phyloP scores from a whole-genome alignment of 1,139 yeast genomes.

The Suhomyces taliae region DNA sequence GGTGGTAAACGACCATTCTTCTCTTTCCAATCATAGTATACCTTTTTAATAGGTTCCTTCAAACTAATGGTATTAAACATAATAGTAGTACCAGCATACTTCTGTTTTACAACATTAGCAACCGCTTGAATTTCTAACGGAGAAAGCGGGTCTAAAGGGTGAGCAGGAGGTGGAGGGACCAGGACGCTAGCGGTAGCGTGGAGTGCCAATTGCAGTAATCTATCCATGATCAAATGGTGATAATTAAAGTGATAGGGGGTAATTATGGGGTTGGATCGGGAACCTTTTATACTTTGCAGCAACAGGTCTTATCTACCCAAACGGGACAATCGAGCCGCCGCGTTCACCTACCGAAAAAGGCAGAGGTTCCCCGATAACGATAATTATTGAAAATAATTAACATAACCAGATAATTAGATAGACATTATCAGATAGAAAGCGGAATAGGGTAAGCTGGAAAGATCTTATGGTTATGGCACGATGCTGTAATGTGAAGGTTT shows the following conservation, averaged over 20 bases:
- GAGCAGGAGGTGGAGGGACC: constrained; percentile 56
- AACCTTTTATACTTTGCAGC: constrained; percentile 5
- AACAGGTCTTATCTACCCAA: constrained; percentile 11
- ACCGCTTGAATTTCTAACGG: constrained; percentile 54
- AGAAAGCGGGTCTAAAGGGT: constrained; percentile 73
- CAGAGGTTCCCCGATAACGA: not conserved
- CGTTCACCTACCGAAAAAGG: constrained; percentile 3
- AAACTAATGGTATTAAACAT: constrained; percentile 69
- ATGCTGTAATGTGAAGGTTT: no score
- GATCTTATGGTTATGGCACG: no score
- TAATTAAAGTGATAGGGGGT: not conserved
- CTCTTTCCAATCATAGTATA: constrained; percentile 66
- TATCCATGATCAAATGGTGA: constrained; percentile 47
- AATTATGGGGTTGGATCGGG: not conserved
- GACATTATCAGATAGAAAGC: no score
- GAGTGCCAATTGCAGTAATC: constrained; percentile 62
- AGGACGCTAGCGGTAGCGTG: constrained; percentile 57
- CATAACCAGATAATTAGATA: no score
- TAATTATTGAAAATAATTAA: no score
- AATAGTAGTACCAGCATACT: constrained; percentile 48
- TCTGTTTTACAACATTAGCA: constrained; percentile 43
- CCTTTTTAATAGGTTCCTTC: constrained; percentile 67
- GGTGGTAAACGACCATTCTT: constrained; percentile 61
- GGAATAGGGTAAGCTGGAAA: no score
- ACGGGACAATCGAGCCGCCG: constrained; percentile 10